A percentile compares a stretch with the other conserved stretches of the same genome.
phyloP scores from a whole-genome alignment of 139 green algal species.

The Coelastrella sp. region DNA sequence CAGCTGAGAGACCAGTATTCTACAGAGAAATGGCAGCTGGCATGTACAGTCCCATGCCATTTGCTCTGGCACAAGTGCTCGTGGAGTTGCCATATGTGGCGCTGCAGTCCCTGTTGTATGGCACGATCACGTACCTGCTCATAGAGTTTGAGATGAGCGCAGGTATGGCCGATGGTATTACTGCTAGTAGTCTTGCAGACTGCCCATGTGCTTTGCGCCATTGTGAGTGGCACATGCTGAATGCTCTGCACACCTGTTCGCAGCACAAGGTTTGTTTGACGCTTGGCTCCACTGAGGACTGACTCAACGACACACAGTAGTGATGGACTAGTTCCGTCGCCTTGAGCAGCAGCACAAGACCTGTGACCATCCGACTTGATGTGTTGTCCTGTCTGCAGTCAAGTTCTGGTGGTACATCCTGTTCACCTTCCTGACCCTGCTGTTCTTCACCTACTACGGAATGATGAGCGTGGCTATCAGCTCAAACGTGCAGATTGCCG shows the following conservation, averaged over 20 bases:
- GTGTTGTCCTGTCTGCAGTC: constrained; percentile 9
- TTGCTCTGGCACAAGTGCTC: constrained; percentile 45
- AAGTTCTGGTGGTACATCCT: constrained; percentile 74
- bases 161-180: neutral
- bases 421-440: constrained; percentile 69
- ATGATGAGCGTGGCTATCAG: constrained; percentile 66
- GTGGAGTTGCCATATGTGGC: constrained; percentile 66
- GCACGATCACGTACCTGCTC: constrained; percentile 62
- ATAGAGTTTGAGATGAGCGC: constrained; percentile 56
- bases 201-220: too few species aligned
- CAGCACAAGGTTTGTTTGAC: too few species aligned
- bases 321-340: too few species aligned
- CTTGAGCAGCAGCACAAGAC: too few species aligned
- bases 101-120: constrained; percentile 64
- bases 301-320: too few species aligned
- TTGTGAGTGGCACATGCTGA: neutral
- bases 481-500: constrained; percentile 62
- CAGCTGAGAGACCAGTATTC: constrained; percentile 37
- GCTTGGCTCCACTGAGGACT: too few species aligned
- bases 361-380: too few species aligned
- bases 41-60: constrained; percentile 43
- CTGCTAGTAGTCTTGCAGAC: too few species aligned
- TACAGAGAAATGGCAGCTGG: constrained; percentile 49
- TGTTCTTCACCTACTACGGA: constrained; percentile 73
- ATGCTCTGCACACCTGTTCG: neutral